These are phyloP conservation scores for Sphagnum tenellum DNA, from an alignment of 225 moss, liverwort and hornwort species.

Conservation along the genomic window DNA sequence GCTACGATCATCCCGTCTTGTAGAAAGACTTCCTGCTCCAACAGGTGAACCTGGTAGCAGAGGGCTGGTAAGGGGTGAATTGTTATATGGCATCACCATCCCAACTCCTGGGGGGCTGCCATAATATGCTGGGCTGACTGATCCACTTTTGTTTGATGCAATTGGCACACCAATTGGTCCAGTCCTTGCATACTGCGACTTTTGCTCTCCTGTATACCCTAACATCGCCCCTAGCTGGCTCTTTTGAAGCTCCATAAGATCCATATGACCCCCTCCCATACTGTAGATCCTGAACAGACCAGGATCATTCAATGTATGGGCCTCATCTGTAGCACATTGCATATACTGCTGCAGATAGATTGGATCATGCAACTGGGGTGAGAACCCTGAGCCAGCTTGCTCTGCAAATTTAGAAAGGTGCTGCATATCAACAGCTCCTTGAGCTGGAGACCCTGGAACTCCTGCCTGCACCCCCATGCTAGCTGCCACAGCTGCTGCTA, in stretches of 20 bases:
- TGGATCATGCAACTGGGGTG: conserved; percentile 70
- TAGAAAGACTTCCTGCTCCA: conserved; percentile 44
- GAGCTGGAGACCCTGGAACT: conserved; percentile 65
- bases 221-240: conserved; percentile 80
- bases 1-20: conserved; percentile 73
- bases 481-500: conserved; percentile 79
- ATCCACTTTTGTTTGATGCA: conserved; percentile 75
- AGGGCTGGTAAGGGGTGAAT: conserved; percentile 79
- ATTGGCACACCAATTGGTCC: conserved; percentile 76
- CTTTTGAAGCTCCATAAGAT: conserved; percentile 91
- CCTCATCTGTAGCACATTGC: conserved; percentile 65
- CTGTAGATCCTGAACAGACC: conserved; percentile 56
- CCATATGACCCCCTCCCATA: conserved; percentile 61
- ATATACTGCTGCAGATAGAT: conserved; percentile 73
- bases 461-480: conserved; percentile 72
- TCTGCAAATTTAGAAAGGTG: conserved; percentile 83
- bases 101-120: conserved; percentile 92
- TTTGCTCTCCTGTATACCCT: conserved; percentile 70
- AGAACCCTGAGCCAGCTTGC: too few relatives aligned
- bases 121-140: conserved; percentile 90
- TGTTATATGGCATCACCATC: conserved; percentile 69
- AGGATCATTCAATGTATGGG: conserved; percentile 58
- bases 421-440: conserved; percentile 71
- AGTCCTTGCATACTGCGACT: conserved; percentile 56
- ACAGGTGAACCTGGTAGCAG: conserved; percentile 90